A percentile compares a stretch with the other conserved stretches of the same genome.
These are phyloP conservation scores for Fraxinus velutina DNA, from an alignment of 305 asterid genomes.

Conservation along the genomic window DNA sequence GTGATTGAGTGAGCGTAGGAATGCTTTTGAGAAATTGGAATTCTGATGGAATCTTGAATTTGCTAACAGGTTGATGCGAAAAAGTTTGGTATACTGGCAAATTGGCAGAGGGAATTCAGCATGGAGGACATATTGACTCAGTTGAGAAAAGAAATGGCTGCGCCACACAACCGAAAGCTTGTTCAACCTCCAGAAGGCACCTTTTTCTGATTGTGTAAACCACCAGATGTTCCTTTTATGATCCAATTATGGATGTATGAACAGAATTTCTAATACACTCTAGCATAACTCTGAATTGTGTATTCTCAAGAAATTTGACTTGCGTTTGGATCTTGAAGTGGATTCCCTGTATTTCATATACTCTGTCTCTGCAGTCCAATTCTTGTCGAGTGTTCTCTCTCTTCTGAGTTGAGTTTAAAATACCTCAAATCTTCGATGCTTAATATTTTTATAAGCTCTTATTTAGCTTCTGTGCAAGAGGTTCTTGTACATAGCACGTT, in stretches of 20 bases:
- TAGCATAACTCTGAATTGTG: background rate
- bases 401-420: background rate
- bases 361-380: background rate
- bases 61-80: conserved; percentile 40
- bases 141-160: conserved; percentile 50
- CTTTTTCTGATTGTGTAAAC: conserved; percentile 25
- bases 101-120: conserved; percentile 44
- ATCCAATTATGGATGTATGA: background rate
- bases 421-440: background rate
- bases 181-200: conserved; percentile 57
- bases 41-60: background rate
- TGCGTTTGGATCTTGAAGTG: background rate
- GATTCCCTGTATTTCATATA: background rate
- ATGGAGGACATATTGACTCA: conserved; percentile 43
- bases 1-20: background rate
- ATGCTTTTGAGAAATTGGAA: background rate
- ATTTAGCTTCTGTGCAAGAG: background rate
- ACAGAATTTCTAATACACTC: background rate
- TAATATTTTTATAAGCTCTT: background rate
- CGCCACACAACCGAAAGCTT: conserved; percentile 49
- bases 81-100: conserved; percentile 43
- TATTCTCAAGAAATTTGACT: background rate
- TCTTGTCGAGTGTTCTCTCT: background rate
- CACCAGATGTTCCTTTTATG: background rate
- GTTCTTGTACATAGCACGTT: background rate